A percentile compares a stretch with the other conserved stretches of the same genome.
phyloP scores from a whole-genome alignment of 345 rosid genomes.

The Garcia nutans region DNA sequence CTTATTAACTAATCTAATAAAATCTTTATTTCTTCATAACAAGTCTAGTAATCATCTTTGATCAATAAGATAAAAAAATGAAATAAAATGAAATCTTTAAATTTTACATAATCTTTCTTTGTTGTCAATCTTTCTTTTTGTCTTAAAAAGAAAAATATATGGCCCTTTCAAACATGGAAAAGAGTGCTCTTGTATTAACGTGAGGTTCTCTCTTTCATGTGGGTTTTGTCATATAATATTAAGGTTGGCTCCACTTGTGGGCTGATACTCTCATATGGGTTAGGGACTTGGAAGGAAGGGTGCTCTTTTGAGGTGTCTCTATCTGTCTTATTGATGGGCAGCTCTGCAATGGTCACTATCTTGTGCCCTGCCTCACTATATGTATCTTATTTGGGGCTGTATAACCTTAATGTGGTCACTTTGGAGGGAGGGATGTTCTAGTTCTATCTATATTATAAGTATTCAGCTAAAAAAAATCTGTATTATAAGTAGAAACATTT shows the following conservation, averaged over 20 bases:
- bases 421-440: not conserved
- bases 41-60: too few relatives aligned
- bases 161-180: slow-evolving; percentile 44
- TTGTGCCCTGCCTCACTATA: slow-evolving; percentile 9
- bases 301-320: slow-evolving; percentile 48
- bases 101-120: too few relatives aligned
- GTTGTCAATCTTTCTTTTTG: too few relatives aligned
- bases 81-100: too few relatives aligned
- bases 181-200: slow-evolving; percentile 43
- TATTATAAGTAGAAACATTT: slow-evolving; percentile 5
- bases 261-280: not conserved
- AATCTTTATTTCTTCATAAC: too few relatives aligned
- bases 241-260: slow-evolving; percentile 30
- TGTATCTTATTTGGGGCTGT: not conserved
- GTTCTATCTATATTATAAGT: slow-evolving; percentile 23
- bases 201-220: slow-evolving; percentile 21
- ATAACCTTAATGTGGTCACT: slow-evolving; percentile 22
- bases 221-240: slow-evolving; percentile 24
- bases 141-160: slow-evolving; percentile 30
- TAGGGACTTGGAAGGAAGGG: slow-evolving; percentile 2
- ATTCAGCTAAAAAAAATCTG: too few relatives aligned
- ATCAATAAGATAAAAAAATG: not conserved
- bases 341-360: slow-evolving; percentile 49
- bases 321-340: slow-evolving; percentile 31
- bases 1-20: too few relatives aligned